Evolutionary conservation across 345 rosid genomes (phyloP).

Genomic region (Ceriops tagal): DNA sequence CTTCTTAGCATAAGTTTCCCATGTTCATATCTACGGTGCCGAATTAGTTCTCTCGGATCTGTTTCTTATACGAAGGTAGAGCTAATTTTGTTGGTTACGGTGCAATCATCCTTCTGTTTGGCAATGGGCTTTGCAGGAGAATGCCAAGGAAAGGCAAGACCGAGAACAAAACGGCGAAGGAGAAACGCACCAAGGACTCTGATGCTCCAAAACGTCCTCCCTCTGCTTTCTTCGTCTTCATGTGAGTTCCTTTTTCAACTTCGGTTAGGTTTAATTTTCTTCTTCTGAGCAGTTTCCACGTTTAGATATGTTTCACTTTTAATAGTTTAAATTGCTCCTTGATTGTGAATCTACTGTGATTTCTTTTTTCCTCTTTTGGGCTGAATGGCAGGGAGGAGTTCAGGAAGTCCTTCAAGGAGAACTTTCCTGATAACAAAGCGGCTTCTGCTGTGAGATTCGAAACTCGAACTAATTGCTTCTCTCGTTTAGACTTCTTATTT

Average conservation of each 20-base stretch:
- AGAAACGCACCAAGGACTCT: conserved; percentile 19
- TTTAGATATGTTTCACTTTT: not conserved
- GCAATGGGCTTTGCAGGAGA: conserved; percentile 11
- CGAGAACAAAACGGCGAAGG: not conserved
- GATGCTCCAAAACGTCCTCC: conserved; percentile 33
- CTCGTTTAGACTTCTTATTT: not conserved
- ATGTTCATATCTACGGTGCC: too few relatives aligned
- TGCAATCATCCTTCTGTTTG: not conserved
- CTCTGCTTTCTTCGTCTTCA: conserved; percentile 28
- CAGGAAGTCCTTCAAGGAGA: conserved; percentile 32
- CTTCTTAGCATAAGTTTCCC: too few relatives aligned
- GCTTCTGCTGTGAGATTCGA: conserved; percentile 21
- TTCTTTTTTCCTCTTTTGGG: not conserved
- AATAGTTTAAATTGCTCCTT: not conserved
- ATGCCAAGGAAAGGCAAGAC: conserved; percentile 19
- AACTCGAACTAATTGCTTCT: not conserved
- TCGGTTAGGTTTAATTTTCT: not conserved
- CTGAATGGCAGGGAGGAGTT: conserved; percentile 32
- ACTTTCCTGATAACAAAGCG: conserved; percentile 30
- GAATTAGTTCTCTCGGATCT: not conserved
- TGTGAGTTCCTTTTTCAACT: conserved; percentile 4
- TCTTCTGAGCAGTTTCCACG: not conserved
- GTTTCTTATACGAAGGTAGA: too few relatives aligned
- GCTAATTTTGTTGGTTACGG: too few relatives aligned
- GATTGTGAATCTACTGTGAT: not conserved